A percentile compares a stretch with the other conserved stretches of the same genome.
Evolutionary conservation across 192 early-diverging fungal genomes (phyloP).

Genomic region (Gigaspora rosea): DNA sequence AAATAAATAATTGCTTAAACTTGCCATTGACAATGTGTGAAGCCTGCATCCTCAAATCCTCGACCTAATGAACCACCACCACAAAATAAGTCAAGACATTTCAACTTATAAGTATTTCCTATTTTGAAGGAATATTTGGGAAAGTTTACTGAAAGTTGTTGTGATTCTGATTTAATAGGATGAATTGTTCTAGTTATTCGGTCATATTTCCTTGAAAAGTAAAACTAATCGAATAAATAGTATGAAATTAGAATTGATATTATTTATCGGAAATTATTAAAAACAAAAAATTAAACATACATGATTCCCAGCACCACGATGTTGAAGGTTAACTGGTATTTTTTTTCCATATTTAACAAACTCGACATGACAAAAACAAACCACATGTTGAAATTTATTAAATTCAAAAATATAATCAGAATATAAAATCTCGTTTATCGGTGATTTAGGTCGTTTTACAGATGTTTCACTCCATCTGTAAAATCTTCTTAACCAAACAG

Average conservation of each 20-base stretch:
- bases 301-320: conserved; percentile 37
- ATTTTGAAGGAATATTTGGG: conserved; percentile 4
- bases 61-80: conserved; percentile 35
- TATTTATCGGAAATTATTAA: neutral
- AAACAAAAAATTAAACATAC: conserved; percentile 16
- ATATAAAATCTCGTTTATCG: conserved; percentile 24
- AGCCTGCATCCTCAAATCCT: conserved; percentile 36
- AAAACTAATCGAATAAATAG: conserved; percentile 17
- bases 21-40: conserved; percentile 36
- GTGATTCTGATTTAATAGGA: neutral
- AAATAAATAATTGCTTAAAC: neutral
- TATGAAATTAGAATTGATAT: neutral
- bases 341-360: neutral
- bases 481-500: conserved; percentile 10
- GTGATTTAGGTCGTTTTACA: neutral
- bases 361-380: conserved; percentile 22
- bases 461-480: neutral
- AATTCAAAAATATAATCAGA: conserved; percentile 25
- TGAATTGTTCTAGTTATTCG: conserved; percentile 4
- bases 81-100: conserved; percentile 35
- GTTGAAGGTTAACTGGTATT: conserved; percentile 28
- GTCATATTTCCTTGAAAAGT: conserved; percentile 21
- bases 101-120: conserved; percentile 4
- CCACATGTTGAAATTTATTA: neutral
- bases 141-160: conserved; percentile 6